Conservation (phyloP, 2,329 filamentous ascomycete genomes). For the Exophiala bonariae region DNA sequence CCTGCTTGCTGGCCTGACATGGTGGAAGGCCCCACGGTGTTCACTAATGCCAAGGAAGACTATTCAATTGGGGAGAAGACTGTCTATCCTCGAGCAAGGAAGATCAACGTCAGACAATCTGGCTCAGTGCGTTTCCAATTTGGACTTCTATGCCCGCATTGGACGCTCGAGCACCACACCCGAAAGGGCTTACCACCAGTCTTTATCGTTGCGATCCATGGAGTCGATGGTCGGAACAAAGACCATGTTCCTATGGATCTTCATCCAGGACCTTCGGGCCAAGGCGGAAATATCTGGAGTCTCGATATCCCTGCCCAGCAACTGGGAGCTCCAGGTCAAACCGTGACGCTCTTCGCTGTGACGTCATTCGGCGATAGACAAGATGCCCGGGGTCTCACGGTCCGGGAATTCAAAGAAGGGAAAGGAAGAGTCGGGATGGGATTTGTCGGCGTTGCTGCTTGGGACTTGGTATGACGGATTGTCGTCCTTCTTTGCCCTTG, state of each 20-base stretch:
- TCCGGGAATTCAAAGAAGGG: slow-evolving; percentile 48
- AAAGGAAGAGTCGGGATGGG: slow-evolving; percentile 49
- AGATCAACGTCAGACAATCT: slow-evolving; percentile 61
- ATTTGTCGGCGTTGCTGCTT: slow-evolving; percentile 54
- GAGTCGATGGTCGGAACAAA: slow-evolving; percentile 65
- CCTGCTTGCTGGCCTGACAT: slow-evolving; percentile 43
- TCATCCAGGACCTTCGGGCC: slow-evolving; percentile 42
- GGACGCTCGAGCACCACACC: slow-evolving; percentile 66
- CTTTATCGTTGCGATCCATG: slow-evolving; percentile 68
- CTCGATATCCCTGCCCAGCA: slow-evolving; percentile 66
- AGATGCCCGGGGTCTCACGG: slow-evolving; percentile 55
- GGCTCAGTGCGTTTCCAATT: slow-evolving; percentile 75
- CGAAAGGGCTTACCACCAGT: slow-evolving; percentile 67
- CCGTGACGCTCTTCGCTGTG: slow-evolving; percentile 64
- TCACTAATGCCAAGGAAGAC: slow-evolving; percentile 44
- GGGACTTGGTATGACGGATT: slow-evolving; percentile 49
- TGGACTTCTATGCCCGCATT: slow-evolving; percentile 76
- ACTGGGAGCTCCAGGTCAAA: slow-evolving; percentile 69
- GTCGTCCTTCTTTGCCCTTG: too few species aligned
- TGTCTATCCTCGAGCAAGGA: slow-evolving; percentile 61
- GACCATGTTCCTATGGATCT: slow-evolving; percentile 68
- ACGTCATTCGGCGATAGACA: slow-evolving; percentile 50
- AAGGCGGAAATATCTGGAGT: slow-evolving; percentile 81
- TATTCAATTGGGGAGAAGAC: slow-evolving; percentile 57
- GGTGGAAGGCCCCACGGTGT: slow-evolving; percentile 48